Percentiles rank a stretch among this genome's conserved stretches.
phyloP scores from a whole-genome alignment of 441 rosid genomes.

The Gossypium davidsonii region DNA sequence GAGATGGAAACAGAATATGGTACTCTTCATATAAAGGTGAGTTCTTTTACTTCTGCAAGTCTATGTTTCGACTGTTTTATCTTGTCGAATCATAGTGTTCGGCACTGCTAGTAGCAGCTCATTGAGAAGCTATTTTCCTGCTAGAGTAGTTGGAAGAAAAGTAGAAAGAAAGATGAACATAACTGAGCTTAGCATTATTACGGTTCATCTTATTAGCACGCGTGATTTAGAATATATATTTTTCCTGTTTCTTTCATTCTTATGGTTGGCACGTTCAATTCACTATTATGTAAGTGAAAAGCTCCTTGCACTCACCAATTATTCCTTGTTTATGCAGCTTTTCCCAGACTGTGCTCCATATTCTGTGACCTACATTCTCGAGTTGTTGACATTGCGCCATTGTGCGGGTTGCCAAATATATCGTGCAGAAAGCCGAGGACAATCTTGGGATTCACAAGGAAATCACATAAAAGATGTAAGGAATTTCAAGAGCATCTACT shows the following conservation, averaged over 20 bases:
- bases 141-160: neutral
- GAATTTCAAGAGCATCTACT: neutral
- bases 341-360: constrained; percentile 88
- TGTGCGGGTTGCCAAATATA: constrained; percentile 88
- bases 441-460: constrained; percentile 76
- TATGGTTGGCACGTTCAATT: neutral
- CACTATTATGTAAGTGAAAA: neutral
- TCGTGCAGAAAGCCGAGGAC: constrained; percentile 76
- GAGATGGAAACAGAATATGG: constrained; percentile 84
- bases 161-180: neutral
- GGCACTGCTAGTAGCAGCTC: neutral
- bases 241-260: neutral
- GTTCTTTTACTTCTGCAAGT: constrained; percentile 12
- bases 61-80: neutral
- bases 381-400: constrained; percentile 59
- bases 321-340: constrained; percentile 48
- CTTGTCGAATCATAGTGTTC: neutral
- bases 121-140: neutral
- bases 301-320: neutral
- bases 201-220: neutral
- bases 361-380: constrained; percentile 79
- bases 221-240: neutral
- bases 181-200: neutral
- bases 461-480: constrained; percentile 69
- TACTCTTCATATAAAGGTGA: constrained; percentile 74